phyloP scores from a whole-genome alignment of 2,329 filamentous ascomycete genomes.

The Fusarium redolens region DNA sequence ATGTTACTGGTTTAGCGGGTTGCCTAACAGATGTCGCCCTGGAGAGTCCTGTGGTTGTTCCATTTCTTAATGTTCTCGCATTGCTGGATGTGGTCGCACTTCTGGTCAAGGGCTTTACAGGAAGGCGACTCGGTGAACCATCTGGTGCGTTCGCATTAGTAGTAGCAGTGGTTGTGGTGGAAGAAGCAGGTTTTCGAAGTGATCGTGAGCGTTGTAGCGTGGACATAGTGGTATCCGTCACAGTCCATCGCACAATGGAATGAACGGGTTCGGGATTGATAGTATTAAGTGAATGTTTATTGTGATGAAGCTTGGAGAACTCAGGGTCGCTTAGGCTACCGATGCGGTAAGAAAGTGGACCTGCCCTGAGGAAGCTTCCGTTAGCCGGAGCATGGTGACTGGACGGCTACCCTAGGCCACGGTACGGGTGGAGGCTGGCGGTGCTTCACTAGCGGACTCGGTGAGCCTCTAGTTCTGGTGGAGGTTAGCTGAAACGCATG shows the following conservation, averaged over 20 bases:
- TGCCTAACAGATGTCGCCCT: constrained; percentile 43
- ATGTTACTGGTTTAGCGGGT: constrained; percentile 20
- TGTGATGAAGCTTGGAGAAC: constrained; percentile 16
- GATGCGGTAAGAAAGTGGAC: constrained; percentile 12
- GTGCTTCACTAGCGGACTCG: not conserved
- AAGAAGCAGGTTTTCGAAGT: constrained; percentile 56
- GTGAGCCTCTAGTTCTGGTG: not conserved
- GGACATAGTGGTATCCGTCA: constrained; percentile 50
- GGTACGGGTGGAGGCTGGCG: not conserved
- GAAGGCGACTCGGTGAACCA: constrained; percentile 62
- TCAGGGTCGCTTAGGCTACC: constrained; percentile 37
- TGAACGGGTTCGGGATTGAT: not conserved
- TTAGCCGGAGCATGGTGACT: constrained; percentile 19
- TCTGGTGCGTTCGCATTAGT: constrained; percentile 25
- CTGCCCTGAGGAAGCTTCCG: constrained; percentile 6
- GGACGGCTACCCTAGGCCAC: not conserved
- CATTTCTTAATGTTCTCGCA: constrained; percentile 36
- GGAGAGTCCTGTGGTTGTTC: constrained; percentile 18
- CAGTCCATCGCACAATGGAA: not conserved
- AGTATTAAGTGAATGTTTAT: constrained; percentile 29
- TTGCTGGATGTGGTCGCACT: constrained; percentile 47
- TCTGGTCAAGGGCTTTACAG: constrained; percentile 57
- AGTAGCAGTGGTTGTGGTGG: constrained; percentile 21
- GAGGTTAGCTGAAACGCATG: not conserved
- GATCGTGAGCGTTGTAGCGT: constrained; percentile 61